Base-by-base conservation (phyloP, 345 rosid species). In the Sisymbrium irio region DNA sequence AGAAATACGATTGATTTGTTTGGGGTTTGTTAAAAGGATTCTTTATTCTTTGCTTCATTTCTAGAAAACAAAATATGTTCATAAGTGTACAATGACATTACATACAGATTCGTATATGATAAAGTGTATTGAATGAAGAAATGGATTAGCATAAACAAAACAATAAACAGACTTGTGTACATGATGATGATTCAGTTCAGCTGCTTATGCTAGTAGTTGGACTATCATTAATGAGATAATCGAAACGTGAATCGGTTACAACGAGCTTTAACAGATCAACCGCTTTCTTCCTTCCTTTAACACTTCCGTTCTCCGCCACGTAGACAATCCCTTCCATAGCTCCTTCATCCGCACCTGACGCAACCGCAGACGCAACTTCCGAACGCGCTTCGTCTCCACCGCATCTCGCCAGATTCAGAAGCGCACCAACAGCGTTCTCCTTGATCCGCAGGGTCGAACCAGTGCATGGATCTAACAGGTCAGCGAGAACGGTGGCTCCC, bases 341-440 rank as follows among this genome's bases (percentile, higher is more conserved):
- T 8, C 76, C 77, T 33, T 75, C 80, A 67, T 72, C 72, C 18
- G 33, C 28, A 74, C 89, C 71, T 80, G 22, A 73, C 33, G 71
- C 72, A 53, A 71, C 46, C 22, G 80, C 90, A 61, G 81, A 57
- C 4, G 74, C 84, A 14, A 91, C 89, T 10, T 88, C 88, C 63
- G 36, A 72, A 63, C 50, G 50, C 65, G 77, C 93, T 15, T 59
- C 73, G 40, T 85, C 88, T 0, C 90, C 76, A 15, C 96, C 92
- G 22, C 79, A 71, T 22, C 88, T 81, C 27, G 81, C 92, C 62
- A 94, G 61, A 78, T 89, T 94, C 79, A 94, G 71, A 80, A 94
- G 79, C 27, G 92, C 90, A 0, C 86, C 86, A 36, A 91, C 88
- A 3, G 93, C 83, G 62, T 94, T 94, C 81, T 94, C 97, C 81